phyloP scores from a whole-genome alignment of 495 filamentous ascomycete species.

The Penicillium paradoxum region DNA sequence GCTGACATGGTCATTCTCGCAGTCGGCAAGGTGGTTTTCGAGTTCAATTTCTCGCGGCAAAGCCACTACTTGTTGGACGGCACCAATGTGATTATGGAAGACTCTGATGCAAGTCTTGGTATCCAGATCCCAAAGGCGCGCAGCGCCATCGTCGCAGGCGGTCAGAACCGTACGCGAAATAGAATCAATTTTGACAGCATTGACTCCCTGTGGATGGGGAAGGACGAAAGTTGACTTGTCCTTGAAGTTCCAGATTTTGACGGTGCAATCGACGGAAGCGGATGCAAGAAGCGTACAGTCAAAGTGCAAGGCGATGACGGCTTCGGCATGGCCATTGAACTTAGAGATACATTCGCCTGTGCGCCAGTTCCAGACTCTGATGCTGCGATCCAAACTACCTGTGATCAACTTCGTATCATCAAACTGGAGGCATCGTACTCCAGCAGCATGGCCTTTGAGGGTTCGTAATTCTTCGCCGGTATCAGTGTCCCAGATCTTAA shows the following conservation, averaged over 20 bases:
- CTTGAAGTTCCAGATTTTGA: conserved; percentile 92
- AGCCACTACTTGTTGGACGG: conserved; percentile 84
- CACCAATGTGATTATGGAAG: conserved; percentile 91
- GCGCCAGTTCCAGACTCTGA: conserved; percentile 95
- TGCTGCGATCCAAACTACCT: conserved; percentile 70
- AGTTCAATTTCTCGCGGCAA: conserved; percentile 83
- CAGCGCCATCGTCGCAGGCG: conserved; percentile 87
- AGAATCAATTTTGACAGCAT: conserved; percentile 79
- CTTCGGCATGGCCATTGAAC: conserved; percentile 68
- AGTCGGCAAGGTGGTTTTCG: conserved; percentile 58
- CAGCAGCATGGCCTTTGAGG: conserved; percentile 71
- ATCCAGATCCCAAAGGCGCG: conserved; percentile 92
- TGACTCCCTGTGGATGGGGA: conserved; percentile 89
- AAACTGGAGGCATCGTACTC: conserved; percentile 86
- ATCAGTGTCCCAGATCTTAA: conserved; percentile 94
- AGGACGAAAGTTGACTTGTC: conserved; percentile 73
- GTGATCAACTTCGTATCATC: conserved; percentile 88
- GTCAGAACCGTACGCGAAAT: conserved; percentile 81
- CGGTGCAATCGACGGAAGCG: conserved; percentile 80
- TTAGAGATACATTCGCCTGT: conserved; percentile 85
- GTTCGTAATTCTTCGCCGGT: conserved; percentile 81
- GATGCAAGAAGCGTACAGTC: conserved; percentile 76
- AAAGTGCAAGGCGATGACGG: conserved; percentile 83
- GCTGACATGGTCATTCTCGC: conserved; percentile 50
- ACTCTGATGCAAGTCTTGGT: conserved; percentile 68